phyloP scores from a whole-genome alignment of 1,284 basidiomycete genomes.

The Cryptococcus maquisensis region DNA sequence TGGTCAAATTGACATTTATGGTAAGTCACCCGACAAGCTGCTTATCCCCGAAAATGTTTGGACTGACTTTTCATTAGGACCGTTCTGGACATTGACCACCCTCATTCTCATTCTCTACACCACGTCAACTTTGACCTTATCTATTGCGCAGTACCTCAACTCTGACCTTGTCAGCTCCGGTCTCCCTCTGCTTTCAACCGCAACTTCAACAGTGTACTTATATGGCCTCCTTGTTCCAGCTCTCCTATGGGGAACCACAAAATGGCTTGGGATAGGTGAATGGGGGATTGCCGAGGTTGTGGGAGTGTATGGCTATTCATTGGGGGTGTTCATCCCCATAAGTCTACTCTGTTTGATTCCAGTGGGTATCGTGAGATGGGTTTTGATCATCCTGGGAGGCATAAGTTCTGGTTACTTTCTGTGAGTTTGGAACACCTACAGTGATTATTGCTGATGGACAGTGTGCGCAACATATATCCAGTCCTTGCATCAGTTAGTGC shows the following conservation, averaged over 20 bases:
- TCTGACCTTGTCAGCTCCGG: slow-evolving; percentile 48
- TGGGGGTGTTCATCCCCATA: slow-evolving; percentile 57
- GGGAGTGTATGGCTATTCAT: slow-evolving; percentile 53
- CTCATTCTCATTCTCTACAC: slow-evolving; percentile 86
- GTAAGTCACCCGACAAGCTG: slow-evolving; percentile 19
- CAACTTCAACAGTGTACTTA: slow-evolving; percentile 74
- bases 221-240: slow-evolving; percentile 79
- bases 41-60: neutral
- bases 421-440: slow-evolving; percentile 31
- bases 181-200: slow-evolving; percentile 75
- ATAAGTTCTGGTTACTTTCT: slow-evolving; percentile 77
- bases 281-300: slow-evolving; percentile 73
- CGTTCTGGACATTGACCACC: slow-evolving; percentile 93
- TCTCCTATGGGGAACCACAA: slow-evolving; percentile 57
- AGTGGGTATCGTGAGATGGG: slow-evolving; percentile 71
- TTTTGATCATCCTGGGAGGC: slow-evolving; percentile 66
- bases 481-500: slow-evolving; percentile 71
- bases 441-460: slow-evolving; percentile 14
- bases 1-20: slow-evolving; percentile 53
- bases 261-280: slow-evolving; percentile 76
- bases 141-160: slow-evolving; percentile 74
- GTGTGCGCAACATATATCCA: slow-evolving; percentile 75
- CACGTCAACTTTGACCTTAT: slow-evolving; percentile 80
- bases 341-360: slow-evolving; percentile 73
- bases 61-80: slow-evolving; percentile 53